Conservation (phyloP, 371 early-diverging fungal species). For the Basidiobolus meristosporus region DNA sequence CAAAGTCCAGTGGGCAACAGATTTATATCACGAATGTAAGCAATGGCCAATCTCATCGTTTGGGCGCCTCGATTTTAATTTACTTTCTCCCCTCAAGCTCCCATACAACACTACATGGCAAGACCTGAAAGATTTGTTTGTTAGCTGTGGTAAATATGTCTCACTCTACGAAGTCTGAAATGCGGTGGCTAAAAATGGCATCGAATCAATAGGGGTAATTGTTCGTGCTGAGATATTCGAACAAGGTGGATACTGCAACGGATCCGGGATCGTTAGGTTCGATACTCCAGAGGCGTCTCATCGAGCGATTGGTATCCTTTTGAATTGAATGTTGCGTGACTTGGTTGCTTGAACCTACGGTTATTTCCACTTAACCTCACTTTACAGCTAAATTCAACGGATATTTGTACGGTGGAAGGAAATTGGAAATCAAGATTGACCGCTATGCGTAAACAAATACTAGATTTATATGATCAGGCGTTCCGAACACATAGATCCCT, state of each 20-base stretch:
- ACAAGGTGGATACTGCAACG: constrained; percentile 25
- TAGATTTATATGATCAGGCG: too few relatives aligned
- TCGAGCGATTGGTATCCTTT: constrained; percentile 24
- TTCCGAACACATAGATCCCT: background rate
- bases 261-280: constrained; percentile 36
- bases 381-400: constrained; percentile 6
- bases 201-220: constrained; percentile 11
- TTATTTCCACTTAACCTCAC: background rate
- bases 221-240: constrained; percentile 18
- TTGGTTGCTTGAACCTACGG: background rate
- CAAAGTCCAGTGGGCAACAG: too few relatives aligned
- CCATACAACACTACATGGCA: too few relatives aligned
- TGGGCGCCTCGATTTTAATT: too few relatives aligned
- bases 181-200: too few relatives aligned
- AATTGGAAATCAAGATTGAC: constrained; percentile 6
- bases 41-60: too few relatives aligned
- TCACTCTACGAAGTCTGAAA: too few relatives aligned
- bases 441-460: constrained; percentile 7
- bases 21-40: too few relatives aligned
- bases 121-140: too few relatives aligned
- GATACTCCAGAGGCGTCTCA: constrained; percentile 26
- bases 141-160: too few relatives aligned
- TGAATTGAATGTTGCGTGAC: background rate
- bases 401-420: constrained; percentile 6
- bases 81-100: too few relatives aligned